These are phyloP conservation scores for Fusarium azukiicola DNA, from an alignment of 2,329 filamentous ascomycete species.

Conservation along the genomic window DNA sequence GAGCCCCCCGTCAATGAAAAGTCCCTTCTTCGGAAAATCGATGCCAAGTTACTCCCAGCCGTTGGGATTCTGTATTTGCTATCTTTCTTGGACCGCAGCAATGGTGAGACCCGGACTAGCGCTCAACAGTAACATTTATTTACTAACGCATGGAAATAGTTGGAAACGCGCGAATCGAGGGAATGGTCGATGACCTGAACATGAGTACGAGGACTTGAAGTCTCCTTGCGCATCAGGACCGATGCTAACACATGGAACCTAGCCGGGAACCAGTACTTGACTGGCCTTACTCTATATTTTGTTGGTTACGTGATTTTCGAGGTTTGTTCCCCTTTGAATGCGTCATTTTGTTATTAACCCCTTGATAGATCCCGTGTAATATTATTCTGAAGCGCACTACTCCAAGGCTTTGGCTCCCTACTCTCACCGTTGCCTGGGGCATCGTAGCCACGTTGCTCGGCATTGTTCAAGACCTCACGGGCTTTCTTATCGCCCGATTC, in stretches of 20 bases:
- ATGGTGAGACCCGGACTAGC: constrained; percentile 65
- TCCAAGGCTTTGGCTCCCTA: constrained; percentile 77
- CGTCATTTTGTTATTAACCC: background rate
- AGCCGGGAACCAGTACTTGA: constrained; percentile 82
- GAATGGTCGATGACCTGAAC: constrained; percentile 71
- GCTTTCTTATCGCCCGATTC: constrained; percentile 75
- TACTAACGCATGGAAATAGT: constrained; percentile 64
- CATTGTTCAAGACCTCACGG: constrained; percentile 71
- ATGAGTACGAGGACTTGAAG: constrained; percentile 68
- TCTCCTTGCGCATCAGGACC: accelerated
- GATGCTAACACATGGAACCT: background rate
- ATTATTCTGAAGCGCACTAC: constrained; percentile 81
- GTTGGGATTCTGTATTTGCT: constrained; percentile 77
- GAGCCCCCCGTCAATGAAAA: constrained; percentile 72
- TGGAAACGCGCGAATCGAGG: constrained; percentile 78
- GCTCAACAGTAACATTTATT: constrained; percentile 48
- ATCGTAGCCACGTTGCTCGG: constrained; percentile 74
- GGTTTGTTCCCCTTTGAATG: constrained; percentile 51
- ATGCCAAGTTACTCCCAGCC: constrained; percentile 73
- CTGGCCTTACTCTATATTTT: constrained; percentile 84
- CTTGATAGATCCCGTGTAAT: constrained; percentile 76
- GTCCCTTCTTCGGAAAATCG: constrained; percentile 78
- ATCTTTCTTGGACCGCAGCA: constrained; percentile 78
- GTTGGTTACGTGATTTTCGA: constrained; percentile 79
- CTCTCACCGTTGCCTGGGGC: constrained; percentile 77